phyloP scores from a whole-genome alignment of 257 asterid genomes.

The Scutellaria minor region DNA sequence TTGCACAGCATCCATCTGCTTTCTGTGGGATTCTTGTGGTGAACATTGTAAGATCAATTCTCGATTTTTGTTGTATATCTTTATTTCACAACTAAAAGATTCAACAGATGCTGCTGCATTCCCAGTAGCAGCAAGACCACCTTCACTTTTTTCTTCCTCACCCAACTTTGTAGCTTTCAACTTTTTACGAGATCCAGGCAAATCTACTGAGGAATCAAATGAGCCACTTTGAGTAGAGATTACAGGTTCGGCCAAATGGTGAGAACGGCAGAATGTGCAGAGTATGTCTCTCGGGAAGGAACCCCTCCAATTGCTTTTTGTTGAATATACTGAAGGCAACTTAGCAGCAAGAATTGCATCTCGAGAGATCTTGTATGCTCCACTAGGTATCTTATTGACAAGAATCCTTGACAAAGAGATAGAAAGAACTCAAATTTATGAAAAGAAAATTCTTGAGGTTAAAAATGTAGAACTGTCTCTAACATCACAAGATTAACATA shows the following conservation, averaged over 20 bases:
- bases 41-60: slow-evolving; percentile 67
- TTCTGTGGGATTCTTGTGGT: slow-evolving; percentile 70
- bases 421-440: slow-evolving; percentile 9
- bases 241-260: slow-evolving; percentile 77
- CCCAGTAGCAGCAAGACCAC: slow-evolving; percentile 38
- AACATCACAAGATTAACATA: neutral
- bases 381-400: slow-evolving; percentile 73
- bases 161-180: slow-evolving; percentile 52
- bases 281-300: slow-evolving; percentile 79
- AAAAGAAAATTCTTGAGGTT: slow-evolving; percentile 16
- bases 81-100: slow-evolving; percentile 62
- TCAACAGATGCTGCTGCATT: slow-evolving; percentile 41
- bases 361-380: slow-evolving; percentile 80
- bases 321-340: slow-evolving; percentile 69
- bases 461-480: slow-evolving; percentile 10
- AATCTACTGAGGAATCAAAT: slow-evolving; percentile 42
- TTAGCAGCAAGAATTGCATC: slow-evolving; percentile 80
- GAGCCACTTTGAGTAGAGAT: slow-evolving; percentile 48
- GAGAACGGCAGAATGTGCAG: slow-evolving; percentile 77
- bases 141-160: slow-evolving; percentile 43
- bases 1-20: slow-evolving; percentile 72
- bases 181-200: slow-evolving; percentile 63
- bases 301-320: slow-evolving; percentile 86
- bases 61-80: slow-evolving; percentile 61
- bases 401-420: slow-evolving; percentile 55